These are phyloP conservation scores for Colletotrichum tamarilloi DNA, from an alignment of 2,329 filamentous ascomycete species.

Conservation along the genomic window DNA sequence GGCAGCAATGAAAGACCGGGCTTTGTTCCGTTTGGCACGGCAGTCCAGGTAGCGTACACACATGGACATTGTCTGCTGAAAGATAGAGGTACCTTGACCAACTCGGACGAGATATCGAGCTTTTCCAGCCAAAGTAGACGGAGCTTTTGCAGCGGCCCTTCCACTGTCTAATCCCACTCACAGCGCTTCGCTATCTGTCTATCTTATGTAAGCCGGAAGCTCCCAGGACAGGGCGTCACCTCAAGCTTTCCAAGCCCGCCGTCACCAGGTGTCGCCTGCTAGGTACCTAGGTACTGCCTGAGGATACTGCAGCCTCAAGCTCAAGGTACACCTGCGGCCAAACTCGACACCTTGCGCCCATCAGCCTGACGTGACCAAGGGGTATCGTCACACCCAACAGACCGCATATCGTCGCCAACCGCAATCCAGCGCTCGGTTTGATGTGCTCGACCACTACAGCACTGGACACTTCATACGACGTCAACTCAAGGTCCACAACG, in stretches of 20 bases:
- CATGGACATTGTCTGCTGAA: background rate
- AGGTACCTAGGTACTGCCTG: conserved; percentile 10
- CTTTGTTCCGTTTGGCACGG: conserved; percentile 12
- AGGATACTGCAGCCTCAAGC: conserved; percentile 6
- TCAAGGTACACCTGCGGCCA: conserved; percentile 2
- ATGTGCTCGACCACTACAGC: conserved; percentile 5
- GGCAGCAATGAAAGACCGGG: conserved; percentile 1
- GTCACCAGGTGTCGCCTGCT: background rate
- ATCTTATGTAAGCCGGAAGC: background rate
- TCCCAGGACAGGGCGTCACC: background rate
- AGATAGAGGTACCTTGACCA: background rate
- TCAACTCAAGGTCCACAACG: conserved; percentile 25
- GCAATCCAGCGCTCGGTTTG: conserved; percentile 28
- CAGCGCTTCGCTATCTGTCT: background rate
- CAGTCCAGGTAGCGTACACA: background rate
- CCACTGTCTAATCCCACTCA: background rate
- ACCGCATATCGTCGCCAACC: conserved; percentile 40
- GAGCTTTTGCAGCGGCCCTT: background rate
- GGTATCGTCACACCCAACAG: conserved; percentile 16
- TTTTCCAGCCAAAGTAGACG: background rate
- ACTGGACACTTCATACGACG: conserved; percentile 4
- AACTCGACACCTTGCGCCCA: conserved; percentile 26
- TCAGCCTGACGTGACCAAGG: conserved; percentile 24
- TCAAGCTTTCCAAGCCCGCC: background rate
- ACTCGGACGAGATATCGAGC: background rate